Conservation (phyloP, 2,329 filamentous ascomycete genomes). For the Amylocarpus encephaloides region DNA sequence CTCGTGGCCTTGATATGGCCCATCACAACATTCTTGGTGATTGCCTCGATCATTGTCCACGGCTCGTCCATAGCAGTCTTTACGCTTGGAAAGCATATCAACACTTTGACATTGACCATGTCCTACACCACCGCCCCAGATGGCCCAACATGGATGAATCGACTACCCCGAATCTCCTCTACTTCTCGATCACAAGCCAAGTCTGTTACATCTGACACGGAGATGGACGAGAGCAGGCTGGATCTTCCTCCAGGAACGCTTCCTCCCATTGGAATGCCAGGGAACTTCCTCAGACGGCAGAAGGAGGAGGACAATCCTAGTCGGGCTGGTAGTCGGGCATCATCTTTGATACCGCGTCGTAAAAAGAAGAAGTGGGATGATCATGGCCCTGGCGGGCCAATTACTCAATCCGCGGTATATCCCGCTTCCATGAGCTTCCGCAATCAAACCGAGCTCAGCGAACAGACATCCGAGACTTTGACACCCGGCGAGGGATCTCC, state of each 20-base stretch:
- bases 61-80: constrained; percentile 98
- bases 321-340: constrained; percentile 49
- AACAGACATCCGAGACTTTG: constrained; percentile 28
- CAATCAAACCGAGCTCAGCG: constrained; percentile 14
- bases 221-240: constrained; percentile 57
- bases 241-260: constrained; percentile 68
- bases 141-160: constrained; percentile 89
- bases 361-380: constrained; percentile 63
- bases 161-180: constrained; percentile 66
- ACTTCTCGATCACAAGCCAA: constrained; percentile 75
- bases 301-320: constrained; percentile 65
- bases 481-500: constrained; percentile 27
- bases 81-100: constrained; percentile 95
- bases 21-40: constrained; percentile 87
- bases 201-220: constrained; percentile 71
- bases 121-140: constrained; percentile 89
- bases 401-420: constrained; percentile 83
- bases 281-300: constrained; percentile 74
- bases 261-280: constrained; percentile 64
- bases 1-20: constrained; percentile 90
- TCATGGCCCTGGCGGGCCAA: constrained; percentile 74
- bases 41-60: constrained; percentile 90
- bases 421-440: constrained; percentile 43
- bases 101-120: constrained; percentile 89
- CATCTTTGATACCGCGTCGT: constrained; percentile 53